phyloP scores from a whole-genome alignment of 139 green algal genomes.

The Diplosphaera chodatii region DNA sequence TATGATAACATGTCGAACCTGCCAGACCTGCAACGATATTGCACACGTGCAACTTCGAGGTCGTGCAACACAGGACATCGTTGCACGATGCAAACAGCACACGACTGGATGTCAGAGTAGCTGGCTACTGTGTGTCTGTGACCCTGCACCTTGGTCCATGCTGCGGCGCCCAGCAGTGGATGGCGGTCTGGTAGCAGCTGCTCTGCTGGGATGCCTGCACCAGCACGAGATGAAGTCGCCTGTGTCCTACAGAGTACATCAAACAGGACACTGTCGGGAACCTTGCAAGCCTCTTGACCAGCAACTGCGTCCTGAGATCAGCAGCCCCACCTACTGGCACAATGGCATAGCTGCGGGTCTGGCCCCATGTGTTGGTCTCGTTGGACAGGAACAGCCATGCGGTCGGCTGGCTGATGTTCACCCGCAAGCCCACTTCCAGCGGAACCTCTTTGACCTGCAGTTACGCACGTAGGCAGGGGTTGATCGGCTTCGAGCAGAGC shows the following conservation, averaged over 20 bases:
- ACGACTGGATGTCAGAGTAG: too few species aligned
- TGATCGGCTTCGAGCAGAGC: too few species aligned
- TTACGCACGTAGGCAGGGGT: background rate
- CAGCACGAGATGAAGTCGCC: too few species aligned
- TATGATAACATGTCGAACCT: too few species aligned
- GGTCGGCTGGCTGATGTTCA: background rate
- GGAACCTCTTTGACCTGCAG: background rate
- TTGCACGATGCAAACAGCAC: too few species aligned
- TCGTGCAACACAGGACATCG: too few species aligned
- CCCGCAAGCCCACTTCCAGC: background rate
- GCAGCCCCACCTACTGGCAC: constrained; percentile 5
- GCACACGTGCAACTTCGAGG: too few species aligned
- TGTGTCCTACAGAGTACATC: too few species aligned
- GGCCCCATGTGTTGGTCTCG: constrained; percentile 4
- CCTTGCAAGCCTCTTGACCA: too few species aligned
- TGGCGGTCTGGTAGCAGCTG: constrained; percentile 24
- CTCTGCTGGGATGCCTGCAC: background rate
- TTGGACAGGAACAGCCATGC: background rate
- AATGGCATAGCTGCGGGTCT: constrained; percentile 17
- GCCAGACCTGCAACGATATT: too few species aligned
- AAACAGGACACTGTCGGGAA: too few species aligned
- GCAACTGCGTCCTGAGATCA: background rate
- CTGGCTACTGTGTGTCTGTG: too few species aligned
- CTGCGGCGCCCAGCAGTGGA: constrained; percentile 12
- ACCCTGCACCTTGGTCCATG: constrained; percentile 17